phyloP scores from a whole-genome alignment of 2,329 filamentous ascomycete genomes.

The Aspergillus sp. region DNA sequence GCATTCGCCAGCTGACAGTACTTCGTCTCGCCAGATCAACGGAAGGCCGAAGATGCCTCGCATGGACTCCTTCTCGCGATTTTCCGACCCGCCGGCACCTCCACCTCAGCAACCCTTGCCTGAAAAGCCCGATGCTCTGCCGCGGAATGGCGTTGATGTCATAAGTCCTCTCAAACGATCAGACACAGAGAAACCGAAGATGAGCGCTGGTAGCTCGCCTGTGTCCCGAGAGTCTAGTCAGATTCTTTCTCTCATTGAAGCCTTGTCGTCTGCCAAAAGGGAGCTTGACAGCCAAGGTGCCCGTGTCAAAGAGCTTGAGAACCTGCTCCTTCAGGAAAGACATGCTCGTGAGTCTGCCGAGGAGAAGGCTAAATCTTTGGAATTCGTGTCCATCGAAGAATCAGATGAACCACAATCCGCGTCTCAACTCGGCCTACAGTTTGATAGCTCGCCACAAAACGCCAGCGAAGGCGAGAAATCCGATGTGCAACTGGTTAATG shows the following conservation, averaged over 20 bases:
- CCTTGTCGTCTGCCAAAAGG: conserved; percentile 76
- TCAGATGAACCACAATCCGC: conserved; percentile 16
- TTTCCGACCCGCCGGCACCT: conserved; percentile 89
- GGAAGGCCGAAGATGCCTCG: conserved; percentile 53
- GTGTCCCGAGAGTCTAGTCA: conserved; percentile 64
- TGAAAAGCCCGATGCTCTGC: conserved; percentile 76
- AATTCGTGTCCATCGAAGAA: conserved; percentile 55
- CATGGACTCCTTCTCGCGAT: conserved; percentile 75
- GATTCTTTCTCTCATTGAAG: conserved; percentile 80
- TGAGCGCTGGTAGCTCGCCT: conserved; percentile 43
- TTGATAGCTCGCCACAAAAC: neutral
- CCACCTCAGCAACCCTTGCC: conserved; percentile 90
- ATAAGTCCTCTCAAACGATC: conserved; percentile 66
- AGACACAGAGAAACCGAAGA: conserved; percentile 72
- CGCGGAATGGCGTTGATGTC: conserved; percentile 46
- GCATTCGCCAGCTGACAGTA: conserved; percentile 45
- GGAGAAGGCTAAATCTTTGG: conserved; percentile 70
- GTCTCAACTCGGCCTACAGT: neutral
- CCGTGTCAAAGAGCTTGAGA: conserved; percentile 78
- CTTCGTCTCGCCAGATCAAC: conserved; percentile 46
- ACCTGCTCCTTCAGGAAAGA: conserved; percentile 74
- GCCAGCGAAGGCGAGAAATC: conserved; percentile 14
- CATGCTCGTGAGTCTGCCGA: conserved; percentile 81
- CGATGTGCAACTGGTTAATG: conserved; percentile 8
- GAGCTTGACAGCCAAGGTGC: conserved; percentile 82